Evolutionary conservation across 140 eudicot genomes (phyloP).

Genomic region (Flaveria floridana): DNA sequence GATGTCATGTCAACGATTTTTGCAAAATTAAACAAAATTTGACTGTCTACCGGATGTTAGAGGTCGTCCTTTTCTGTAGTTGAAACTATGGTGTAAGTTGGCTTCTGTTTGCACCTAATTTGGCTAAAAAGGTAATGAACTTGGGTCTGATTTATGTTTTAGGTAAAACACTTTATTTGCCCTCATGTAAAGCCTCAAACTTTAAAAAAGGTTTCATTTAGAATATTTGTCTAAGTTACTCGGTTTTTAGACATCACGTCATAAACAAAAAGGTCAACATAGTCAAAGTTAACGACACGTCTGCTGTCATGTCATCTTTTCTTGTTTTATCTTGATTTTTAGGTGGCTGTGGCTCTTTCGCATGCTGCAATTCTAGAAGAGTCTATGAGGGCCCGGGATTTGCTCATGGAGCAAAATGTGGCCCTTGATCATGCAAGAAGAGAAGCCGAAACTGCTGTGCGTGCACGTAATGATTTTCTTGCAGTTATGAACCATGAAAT

Average conservation of each 20-base stretch:
- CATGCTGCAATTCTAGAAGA: slow-evolving; percentile 97
- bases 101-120: background rate
- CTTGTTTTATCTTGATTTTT: background rate
- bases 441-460: slow-evolving; percentile 95
- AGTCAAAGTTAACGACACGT: background rate
- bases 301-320: background rate
- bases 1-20: background rate
- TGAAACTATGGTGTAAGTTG: background rate
- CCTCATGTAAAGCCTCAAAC: slow-evolving; percentile 1
- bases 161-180: background rate
- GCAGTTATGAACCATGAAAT: slow-evolving; percentile 99
- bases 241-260: background rate
- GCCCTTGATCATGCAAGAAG: slow-evolving; percentile 96
- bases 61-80: background rate
- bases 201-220: background rate
- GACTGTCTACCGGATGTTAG: background rate
- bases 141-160: slow-evolving; percentile 1
- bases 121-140: background rate
- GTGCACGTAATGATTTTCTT: slow-evolving; percentile 96
- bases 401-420: slow-evolving; percentile 92
- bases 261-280: background rate
- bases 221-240: background rate
- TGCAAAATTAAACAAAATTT: background rate
- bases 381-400: slow-evolving; percentile 94
- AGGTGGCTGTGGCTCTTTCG: slow-evolving; percentile 99